Conservation (phyloP, 805 yeast species). For the Wickerhamomyces chaumierensis region DNA sequence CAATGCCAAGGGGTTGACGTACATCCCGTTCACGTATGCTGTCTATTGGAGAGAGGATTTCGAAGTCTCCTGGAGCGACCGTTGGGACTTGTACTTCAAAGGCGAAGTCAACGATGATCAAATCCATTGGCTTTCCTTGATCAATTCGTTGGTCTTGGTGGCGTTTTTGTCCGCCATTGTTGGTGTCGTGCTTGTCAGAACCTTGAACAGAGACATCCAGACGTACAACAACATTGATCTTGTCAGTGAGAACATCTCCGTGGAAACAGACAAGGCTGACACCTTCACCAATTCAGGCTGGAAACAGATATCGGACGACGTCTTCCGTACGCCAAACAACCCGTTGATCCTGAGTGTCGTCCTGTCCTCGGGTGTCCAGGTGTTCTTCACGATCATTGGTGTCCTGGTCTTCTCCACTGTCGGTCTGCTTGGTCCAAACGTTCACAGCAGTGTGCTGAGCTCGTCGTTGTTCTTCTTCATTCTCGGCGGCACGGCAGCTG, state of each 20-base stretch:
- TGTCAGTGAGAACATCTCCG: conserved; percentile 14
- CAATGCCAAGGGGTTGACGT: conserved; percentile 25
- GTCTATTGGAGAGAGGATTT: conserved; percentile 83
- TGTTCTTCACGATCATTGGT: conserved; percentile 52
- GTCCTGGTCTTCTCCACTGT: conserved; percentile 48
- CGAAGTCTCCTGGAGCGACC: conserved; percentile 47
- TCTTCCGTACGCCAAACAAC: conserved; percentile 38
- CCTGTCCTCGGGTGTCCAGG: conserved; percentile 67
- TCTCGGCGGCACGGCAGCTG: conserved; percentile 63
- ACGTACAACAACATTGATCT: conserved; percentile 19
- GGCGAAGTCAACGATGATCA: conserved; percentile 37
- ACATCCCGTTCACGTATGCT: conserved; percentile 72
- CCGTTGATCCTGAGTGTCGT: conserved; percentile 41
- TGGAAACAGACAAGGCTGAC: conserved; percentile 18
- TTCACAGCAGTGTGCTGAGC: conserved; percentile 56
- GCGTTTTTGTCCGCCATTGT: conserved; percentile 51
- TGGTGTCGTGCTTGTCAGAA: conserved; percentile 48
- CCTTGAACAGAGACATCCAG: conserved; percentile 40
- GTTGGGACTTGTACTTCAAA: conserved; percentile 67
- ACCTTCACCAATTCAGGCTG: conserved; percentile 29
- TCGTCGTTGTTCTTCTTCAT: conserved; percentile 50
- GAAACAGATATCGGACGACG: conserved; percentile 44
- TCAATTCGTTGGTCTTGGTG: conserved; percentile 60
- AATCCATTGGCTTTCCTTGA: conserved; percentile 70
- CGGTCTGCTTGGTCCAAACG: conserved; percentile 49